Conservation (phyloP, 352 stramenopile genomes). For the Pythium folliculosum region DNA sequence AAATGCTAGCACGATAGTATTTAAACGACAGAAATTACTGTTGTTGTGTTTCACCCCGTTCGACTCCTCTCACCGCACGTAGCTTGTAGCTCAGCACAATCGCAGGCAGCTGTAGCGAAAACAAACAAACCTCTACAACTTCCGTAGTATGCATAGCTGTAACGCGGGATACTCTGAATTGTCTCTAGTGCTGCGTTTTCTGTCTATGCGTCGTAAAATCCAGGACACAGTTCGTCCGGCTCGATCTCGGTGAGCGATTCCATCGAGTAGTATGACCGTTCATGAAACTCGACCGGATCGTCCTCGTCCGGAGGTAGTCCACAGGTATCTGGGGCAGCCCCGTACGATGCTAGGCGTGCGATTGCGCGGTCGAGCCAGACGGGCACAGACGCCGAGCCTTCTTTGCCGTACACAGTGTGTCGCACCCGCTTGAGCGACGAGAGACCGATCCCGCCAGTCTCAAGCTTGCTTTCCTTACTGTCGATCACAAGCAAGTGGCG, state of each 20-base stretch:
- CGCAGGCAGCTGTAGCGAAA: no score
- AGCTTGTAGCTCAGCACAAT: slow-evolving; percentile 3
- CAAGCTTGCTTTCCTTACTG: slow-evolving; percentile 59
- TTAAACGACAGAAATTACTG: slow-evolving; percentile 29
- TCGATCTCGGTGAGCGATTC: slow-evolving; percentile 53
- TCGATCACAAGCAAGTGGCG: slow-evolving; percentile 42
- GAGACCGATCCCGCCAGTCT: slow-evolving; percentile 48
- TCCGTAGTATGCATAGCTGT: no score
- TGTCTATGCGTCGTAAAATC: slow-evolving; percentile 42
- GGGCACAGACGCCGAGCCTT: slow-evolving; percentile 13
- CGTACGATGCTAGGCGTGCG: slow-evolving; percentile 38
- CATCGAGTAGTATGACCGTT: slow-evolving; percentile 62
- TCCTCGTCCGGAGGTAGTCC: slow-evolving; percentile 20
- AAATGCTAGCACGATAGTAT: slow-evolving; percentile 25
- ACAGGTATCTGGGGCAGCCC: not conserved
- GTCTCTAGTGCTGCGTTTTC: not conserved
- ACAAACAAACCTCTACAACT: no score
- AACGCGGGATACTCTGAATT: not conserved
- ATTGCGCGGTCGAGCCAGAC: slow-evolving; percentile 49
- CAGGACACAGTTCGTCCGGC: slow-evolving; percentile 53
- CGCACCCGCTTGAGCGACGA: slow-evolving; percentile 48
- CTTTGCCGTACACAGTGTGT: slow-evolving; percentile 37
- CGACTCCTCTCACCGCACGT: not conserved
- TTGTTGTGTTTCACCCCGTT: slow-evolving; percentile 22
- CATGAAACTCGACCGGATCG: slow-evolving; percentile 48